These are phyloP conservation scores for Stenogyne calaminthoides DNA, from an alignment of 305 asterid genomes.

Conservation along the genomic window DNA sequence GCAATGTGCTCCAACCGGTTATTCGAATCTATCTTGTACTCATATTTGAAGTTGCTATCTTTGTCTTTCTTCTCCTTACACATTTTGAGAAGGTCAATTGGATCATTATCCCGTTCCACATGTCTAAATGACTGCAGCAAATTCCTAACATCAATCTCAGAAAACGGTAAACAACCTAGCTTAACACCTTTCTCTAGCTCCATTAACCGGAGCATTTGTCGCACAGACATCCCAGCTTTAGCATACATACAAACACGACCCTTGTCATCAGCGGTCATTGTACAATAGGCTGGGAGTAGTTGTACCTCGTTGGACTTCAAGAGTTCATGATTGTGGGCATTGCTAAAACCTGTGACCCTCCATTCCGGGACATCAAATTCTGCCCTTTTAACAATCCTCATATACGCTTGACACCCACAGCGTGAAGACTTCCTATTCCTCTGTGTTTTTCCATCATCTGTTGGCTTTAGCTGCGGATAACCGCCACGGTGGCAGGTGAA, in stretches of 20 bases:
- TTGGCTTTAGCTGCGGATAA: constrained; percentile 60
- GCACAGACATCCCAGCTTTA: constrained; percentile 73
- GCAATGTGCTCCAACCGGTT: constrained; percentile 61
- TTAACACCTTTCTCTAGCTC: constrained; percentile 70
- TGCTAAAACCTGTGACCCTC: constrained; percentile 64
- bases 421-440: constrained; percentile 66
- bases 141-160: constrained; percentile 63
- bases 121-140: constrained; percentile 60
- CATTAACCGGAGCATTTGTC: constrained; percentile 69
- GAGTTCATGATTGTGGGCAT: constrained; percentile 67
- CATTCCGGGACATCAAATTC: constrained; percentile 65
- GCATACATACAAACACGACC: constrained; percentile 62
- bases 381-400: constrained; percentile 62
- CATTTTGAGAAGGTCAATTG: constrained; percentile 62
- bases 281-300: constrained; percentile 50
- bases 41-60: constrained; percentile 57
- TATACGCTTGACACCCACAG: constrained; percentile 72
- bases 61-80: constrained; percentile 64
- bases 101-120: constrained; percentile 57
- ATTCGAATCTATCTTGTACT: constrained; percentile 52
- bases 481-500: constrained; percentile 79
- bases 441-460: constrained; percentile 53
- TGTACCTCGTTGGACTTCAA: constrained; percentile 49
- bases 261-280: constrained; percentile 64
- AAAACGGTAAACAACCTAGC: constrained; percentile 65